Evolutionary conservation across 2,329 filamentous ascomycete species (phyloP).

Genomic region (Cordyceps javanica): DNA sequence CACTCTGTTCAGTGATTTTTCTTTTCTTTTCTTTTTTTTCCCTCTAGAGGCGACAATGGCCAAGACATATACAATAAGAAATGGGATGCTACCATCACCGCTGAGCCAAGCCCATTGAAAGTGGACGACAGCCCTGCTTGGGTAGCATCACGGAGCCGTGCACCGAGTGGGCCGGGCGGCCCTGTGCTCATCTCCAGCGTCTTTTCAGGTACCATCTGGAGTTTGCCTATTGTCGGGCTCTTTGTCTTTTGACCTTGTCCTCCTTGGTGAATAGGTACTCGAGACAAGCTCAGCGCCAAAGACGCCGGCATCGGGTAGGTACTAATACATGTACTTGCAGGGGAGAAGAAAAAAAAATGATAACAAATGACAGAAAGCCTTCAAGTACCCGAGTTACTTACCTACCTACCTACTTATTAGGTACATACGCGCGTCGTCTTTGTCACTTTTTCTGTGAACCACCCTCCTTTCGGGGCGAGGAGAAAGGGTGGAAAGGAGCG

Average conservation of each 20-base stretch:
- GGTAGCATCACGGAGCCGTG: background rate
- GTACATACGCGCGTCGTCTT: no score
- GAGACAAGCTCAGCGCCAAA: background rate
- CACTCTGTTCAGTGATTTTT: no score
- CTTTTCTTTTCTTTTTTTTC: no score
- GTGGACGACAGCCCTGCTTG: no score
- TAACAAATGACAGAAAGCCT: background rate
- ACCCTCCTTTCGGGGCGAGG: no score
- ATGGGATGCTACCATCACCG: no score
- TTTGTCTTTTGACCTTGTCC: background rate
- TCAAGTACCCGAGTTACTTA: background rate
- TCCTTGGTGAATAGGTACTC: background rate
- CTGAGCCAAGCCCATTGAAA: no score
- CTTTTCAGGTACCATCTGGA: conserved; percentile 2
- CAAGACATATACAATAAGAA: no score
- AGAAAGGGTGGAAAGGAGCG: no score
- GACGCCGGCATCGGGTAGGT: background rate
- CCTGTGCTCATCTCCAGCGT: conserved; percentile 6
- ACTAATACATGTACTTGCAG: conserved; percentile 3
- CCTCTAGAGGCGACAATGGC: no score
- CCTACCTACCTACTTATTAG: background rate
- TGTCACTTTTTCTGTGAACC: no score
- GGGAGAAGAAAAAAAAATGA: background rate
- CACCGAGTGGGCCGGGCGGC: background rate
- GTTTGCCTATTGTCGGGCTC: background rate